Base-by-base conservation (phyloP, 2,329 filamentous ascomycete genomes). In the Fragosphaeria purpurea region DNA sequence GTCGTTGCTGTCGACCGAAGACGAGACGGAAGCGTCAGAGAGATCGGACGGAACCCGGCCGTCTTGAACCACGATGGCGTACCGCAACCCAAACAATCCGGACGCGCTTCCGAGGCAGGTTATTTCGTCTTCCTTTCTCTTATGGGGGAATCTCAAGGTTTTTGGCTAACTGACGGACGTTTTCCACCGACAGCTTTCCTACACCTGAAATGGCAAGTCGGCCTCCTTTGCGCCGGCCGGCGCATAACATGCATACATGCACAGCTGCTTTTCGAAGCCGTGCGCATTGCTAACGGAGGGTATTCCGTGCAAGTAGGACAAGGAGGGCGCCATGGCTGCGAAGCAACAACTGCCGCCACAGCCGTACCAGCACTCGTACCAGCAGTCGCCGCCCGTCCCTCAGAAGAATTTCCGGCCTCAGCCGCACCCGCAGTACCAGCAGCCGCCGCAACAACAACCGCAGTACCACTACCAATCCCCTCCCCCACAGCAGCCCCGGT, bases 81-180 rank as follows among this genome's bases (percentile, higher is more conserved):
- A 97, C 76, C 95, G 95, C 70, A 83, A 82, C 67, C 80, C 85
- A 50, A 93, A 89, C 73, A 95, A 98, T 67, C 90, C 90, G 37
- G 91, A 98, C 73, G 87, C 89, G 65, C 81, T 98, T 57, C 91
- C 91, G 64, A 88, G 88, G 86, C 93, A 76, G 71, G 84, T 37
- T 11, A 22, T 2, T 22, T 22, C 22, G 22, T 8, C 10, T 4
- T 13, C n/a, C 31, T 6, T 6, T 32, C 7, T 42, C 9, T 42
- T 42, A 13, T 34, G 31, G 35, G 35, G 35, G 35, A 37, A 37
- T 37, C 35, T 37, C 35, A 32, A 6, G 9, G 2, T 5, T 40
- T 12, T 22, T 32, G 7, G 7, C 4, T n/a, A 44, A n/a, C 51
- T 47, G 43, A 47, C 33, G 6, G 32, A 12, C 5, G 11, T 30